These are phyloP conservation scores for Cladosporium sp. DNA, from an alignment of 2,329 filamentous ascomycete genomes.

Conservation along the genomic window DNA sequence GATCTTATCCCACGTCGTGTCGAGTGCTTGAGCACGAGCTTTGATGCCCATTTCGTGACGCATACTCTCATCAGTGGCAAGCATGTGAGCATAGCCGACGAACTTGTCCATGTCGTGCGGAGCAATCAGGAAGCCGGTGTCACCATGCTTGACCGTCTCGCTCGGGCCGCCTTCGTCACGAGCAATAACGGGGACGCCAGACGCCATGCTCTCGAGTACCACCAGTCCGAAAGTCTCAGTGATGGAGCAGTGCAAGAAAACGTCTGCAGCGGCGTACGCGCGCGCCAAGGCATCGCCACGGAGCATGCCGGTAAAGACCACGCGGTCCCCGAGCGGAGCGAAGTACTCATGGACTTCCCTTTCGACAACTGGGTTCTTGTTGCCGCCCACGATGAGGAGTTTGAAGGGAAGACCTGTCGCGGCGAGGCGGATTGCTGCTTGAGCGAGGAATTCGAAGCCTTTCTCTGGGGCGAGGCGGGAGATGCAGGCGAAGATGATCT, in stretches of 20 bases:
- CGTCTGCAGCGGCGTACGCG: constrained; percentile 66
- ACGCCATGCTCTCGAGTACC: constrained; percentile 70
- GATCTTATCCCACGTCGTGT: constrained; percentile 71
- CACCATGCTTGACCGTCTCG: constrained; percentile 62
- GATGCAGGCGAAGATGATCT: constrained; percentile 66
- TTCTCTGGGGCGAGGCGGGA: constrained; percentile 70
- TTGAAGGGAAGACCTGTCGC: constrained; percentile 60
- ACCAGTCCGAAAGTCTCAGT: constrained; percentile 73
- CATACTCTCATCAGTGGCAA: constrained; percentile 50
- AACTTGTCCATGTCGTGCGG: constrained; percentile 62
- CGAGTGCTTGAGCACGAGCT: constrained; percentile 58
- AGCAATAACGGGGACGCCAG: constrained; percentile 67
- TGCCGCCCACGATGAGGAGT: constrained; percentile 67
- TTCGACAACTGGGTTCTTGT: constrained; percentile 64
- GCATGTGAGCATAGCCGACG: constrained; percentile 52
- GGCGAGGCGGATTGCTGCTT: constrained; percentile 56
- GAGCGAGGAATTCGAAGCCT: constrained; percentile 67
- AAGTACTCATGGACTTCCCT: constrained; percentile 63
- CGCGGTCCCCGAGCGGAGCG: constrained; percentile 53
- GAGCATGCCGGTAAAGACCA: constrained; percentile 67
- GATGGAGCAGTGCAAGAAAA: constrained; percentile 71
- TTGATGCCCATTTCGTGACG: constrained; percentile 49
- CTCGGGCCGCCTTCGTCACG: constrained; percentile 69
- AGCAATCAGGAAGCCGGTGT: constrained; percentile 61
- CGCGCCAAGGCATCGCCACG: constrained; percentile 61